Evolutionary conservation across 2,329 filamentous ascomycete species (phyloP).

Genomic region (Fusarium domesticum): DNA sequence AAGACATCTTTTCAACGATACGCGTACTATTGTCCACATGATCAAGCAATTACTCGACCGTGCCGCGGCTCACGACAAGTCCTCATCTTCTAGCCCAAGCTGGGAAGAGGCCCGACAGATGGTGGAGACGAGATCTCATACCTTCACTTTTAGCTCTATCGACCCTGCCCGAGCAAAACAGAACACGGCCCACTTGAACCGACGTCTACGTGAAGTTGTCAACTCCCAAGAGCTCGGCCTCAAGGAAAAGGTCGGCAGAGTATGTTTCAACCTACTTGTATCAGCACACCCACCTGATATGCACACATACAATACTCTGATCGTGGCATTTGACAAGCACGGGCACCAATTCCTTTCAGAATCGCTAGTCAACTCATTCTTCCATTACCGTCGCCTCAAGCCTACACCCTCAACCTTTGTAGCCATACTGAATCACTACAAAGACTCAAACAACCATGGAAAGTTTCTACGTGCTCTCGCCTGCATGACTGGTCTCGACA

Average conservation of each 20-base stretch:
- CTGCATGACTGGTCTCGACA: conserved; percentile 45
- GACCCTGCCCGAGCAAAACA: conserved; percentile 25
- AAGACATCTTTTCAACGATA: conserved; percentile 30
- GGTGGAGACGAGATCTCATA: conserved; percentile 7
- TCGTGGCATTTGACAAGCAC: conserved; percentile 60
- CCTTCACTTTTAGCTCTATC: conserved; percentile 31
- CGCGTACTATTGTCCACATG: conserved; percentile 26
- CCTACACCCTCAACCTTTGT: conserved; percentile 50
- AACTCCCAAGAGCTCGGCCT: conserved; percentile 22
- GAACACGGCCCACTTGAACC: conserved; percentile 31
- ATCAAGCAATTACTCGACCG: conserved; percentile 32
- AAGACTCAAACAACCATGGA: conserved; percentile 38
- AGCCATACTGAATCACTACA: conserved; percentile 51
- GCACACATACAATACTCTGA: conserved; percentile 67
- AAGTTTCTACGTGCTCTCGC: conserved; percentile 45
- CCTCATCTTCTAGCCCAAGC: conserved; percentile 23
- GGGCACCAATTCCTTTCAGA: conserved; percentile 50
- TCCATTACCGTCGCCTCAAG: conserved; percentile 41
- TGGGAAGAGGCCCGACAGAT: conserved; percentile 32
- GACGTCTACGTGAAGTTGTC: conserved; percentile 30
- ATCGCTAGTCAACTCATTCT: conserved; percentile 51
- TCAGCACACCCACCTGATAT: conserved; percentile 61
- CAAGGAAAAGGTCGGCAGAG: conserved; percentile 37
- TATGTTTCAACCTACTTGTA: conserved; percentile 65
- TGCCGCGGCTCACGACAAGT: conserved; percentile 23